Percentiles rank a stretch among this genome's conserved stretches.
These are phyloP conservation scores for Fusarium albidum DNA, from an alignment of 2,329 filamentous ascomycete species.

Conservation along the genomic window DNA sequence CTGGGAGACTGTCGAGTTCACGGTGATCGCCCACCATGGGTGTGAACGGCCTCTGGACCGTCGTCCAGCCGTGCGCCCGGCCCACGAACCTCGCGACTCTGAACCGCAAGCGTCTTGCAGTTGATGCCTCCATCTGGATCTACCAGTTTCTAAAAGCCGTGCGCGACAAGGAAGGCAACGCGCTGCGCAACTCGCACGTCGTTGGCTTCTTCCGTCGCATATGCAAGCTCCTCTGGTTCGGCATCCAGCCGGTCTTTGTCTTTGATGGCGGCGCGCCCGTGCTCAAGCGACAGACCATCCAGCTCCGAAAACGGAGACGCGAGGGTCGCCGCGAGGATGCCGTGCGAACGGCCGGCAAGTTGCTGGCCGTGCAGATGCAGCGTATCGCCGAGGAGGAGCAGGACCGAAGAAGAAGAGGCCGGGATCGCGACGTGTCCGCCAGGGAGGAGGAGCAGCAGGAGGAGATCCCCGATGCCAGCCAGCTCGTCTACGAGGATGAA, in stretches of 20 bases:
- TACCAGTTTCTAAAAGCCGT: constrained; percentile 99
- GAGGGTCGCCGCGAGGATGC: constrained; percentile 96
- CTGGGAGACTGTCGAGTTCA: constrained; percentile 7
- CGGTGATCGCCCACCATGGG: constrained; percentile 70
- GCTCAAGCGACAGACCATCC: constrained; percentile 91
- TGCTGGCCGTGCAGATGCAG: constrained; percentile 95
- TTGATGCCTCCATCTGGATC: constrained; percentile 99
- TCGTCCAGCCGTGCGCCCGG: constrained; percentile 92
- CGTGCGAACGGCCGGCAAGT: constrained; percentile 85
- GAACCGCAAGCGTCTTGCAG: constrained; percentile 93
- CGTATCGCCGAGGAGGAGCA: constrained; percentile 86
- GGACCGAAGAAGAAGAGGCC: constrained; percentile 63
- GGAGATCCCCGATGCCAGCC: constrained; percentile 69
- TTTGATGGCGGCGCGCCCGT: constrained; percentile 95
- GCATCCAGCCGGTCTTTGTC: constrained; percentile 95
- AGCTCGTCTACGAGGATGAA: constrained; percentile 92
- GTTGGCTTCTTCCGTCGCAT: constrained; percentile 98
- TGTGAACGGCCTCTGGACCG: constrained; percentile 97
- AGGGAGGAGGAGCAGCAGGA: constrained; percentile 65
- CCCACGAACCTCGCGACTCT: constrained; percentile 96
- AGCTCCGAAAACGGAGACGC: constrained; percentile 76
- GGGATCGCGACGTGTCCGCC: constrained; percentile 54
- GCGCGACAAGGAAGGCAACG: constrained; percentile 97
- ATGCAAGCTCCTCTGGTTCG: constrained; percentile 96
- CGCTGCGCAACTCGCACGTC: constrained; percentile 92